Evolutionary conservation across 129 eudicot genomes (phyloP), one percentile per base, ranked within the genome.

Genomic region (Flaveria bidentis): DNA sequence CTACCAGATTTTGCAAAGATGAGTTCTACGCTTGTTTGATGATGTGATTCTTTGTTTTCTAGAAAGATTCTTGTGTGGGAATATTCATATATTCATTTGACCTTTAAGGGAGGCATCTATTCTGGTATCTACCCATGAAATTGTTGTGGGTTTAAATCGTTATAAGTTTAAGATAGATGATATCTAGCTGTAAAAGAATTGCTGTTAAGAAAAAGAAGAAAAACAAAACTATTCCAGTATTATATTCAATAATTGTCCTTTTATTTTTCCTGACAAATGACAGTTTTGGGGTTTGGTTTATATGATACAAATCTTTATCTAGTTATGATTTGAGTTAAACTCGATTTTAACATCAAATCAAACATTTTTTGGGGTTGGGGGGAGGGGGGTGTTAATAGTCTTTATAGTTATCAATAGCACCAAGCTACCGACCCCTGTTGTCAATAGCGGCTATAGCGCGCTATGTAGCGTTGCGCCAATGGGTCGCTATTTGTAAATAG

Each of bases 11-110:
- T 71, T 5, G 17, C 10, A 71, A 71, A 51, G 76, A 53, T 22
- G 47, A 17, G 15, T 72, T 50, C 2, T 57, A 20, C 22, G 74
- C 23, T 9, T 69, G 74, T 46, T 47, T 39, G 74, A 30, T 69
- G 53, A 62, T 72, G 76, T 63, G 51, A 72, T 36, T 36, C 41
- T 36, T 72, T 60, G 51, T 68, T 69, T 69, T 69, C 22, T 56
- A 25, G 69, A 46, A 78, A 57, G 76, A 69, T 78, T 63, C 52
- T 70, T 71, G 52, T 25, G 39, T 78, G 14, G 72, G 77, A 78
- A 70, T 47, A 47, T 78, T 78, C 52, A 33, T 56, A 28, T 69
- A 45, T 77, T 57, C 44, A 47, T 53, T 46, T 76, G 46, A 60
- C 75, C 17, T 67, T 4, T 77, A 4, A 36, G n/a, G 26, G 65